Evolutionary conservation across 495 filamentous ascomycete genomes (phyloP).

Genomic region (Neurospora hispaniola): DNA sequence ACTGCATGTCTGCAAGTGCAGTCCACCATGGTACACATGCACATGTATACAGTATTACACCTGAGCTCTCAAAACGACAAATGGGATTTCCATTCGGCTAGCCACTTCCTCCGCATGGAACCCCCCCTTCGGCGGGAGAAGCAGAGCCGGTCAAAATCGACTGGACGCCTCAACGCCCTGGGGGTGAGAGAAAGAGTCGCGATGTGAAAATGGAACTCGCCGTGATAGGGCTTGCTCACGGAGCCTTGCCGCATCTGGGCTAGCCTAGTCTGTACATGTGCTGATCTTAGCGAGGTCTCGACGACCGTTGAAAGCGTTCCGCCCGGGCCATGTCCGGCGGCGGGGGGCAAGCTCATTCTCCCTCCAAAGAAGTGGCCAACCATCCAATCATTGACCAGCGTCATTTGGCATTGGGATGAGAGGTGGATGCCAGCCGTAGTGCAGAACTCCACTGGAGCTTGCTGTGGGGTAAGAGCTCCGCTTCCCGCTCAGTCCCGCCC

Average conservation of each 20-base stretch:
- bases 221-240: slow-evolving; percentile 7
- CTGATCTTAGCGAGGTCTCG: slow-evolving; percentile 5
- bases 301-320: slow-evolving; percentile 17
- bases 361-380: neutral
- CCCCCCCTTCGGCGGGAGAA: slow-evolving; percentile 4
- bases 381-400: neutral
- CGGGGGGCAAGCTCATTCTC: neutral
- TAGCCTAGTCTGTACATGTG: slow-evolving; percentile 3
- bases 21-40: neutral
- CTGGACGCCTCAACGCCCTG: slow-evolving; percentile 16
- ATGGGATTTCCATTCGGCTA: neutral
- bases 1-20: neutral
- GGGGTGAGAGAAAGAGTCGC: slow-evolving; percentile 2
- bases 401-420: neutral
- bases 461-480: neutral
- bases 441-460: neutral
- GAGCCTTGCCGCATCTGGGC: slow-evolving; percentile 15
- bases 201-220: slow-evolving; percentile 1
- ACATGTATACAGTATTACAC: neutral
- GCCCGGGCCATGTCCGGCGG: neutral
- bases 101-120: slow-evolving; percentile 5
- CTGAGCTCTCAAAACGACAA: neutral
- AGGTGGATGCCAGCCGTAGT: neutral
- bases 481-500: neutral
- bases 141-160: neutral